These are phyloP conservation scores for Penicillium thymicola DNA, from an alignment of 2,329 filamentous ascomycete genomes.

Conservation along the genomic window DNA sequence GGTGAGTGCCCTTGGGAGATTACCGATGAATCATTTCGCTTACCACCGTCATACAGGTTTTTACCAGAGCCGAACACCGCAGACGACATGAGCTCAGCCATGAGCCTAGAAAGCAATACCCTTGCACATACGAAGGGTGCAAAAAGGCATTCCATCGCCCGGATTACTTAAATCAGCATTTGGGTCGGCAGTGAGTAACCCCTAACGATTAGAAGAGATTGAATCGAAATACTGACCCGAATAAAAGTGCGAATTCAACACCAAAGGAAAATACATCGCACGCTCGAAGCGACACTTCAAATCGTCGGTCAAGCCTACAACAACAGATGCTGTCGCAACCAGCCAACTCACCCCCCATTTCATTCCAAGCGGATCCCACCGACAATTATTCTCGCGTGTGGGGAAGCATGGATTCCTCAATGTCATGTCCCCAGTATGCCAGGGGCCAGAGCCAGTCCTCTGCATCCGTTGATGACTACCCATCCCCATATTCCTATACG, in stretches of 20 bases:
- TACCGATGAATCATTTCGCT: conserved; percentile 1
- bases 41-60: conserved; percentile 34
- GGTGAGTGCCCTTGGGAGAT: conserved; percentile 27
- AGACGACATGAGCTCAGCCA: conserved; percentile 51
- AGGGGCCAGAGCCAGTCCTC: conserved; percentile 1
- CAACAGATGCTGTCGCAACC: not conserved
- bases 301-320: not conserved
- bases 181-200: conserved; percentile 47
- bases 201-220: fast-evolving
- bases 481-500: conserved; percentile 5
- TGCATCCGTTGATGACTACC: not conserved
- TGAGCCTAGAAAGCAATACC: conserved; percentile 43
- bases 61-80: conserved; percentile 48
- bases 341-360: not conserved
- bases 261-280: not conserved
- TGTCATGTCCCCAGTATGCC: not conserved
- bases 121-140: conserved; percentile 44
- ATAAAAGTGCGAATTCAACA: not conserved
- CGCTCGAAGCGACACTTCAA: not conserved
- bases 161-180: conserved; percentile 48
- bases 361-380: not conserved
- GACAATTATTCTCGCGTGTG: not conserved
- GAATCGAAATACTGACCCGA: not conserved
- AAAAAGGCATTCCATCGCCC: conserved; percentile 47
- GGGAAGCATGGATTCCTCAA: conserved; percentile 5